Evolutionary conservation across 495 filamentous ascomycete species (phyloP).

Genomic region (Aspergillus sclerotiicarbonarius): DNA sequence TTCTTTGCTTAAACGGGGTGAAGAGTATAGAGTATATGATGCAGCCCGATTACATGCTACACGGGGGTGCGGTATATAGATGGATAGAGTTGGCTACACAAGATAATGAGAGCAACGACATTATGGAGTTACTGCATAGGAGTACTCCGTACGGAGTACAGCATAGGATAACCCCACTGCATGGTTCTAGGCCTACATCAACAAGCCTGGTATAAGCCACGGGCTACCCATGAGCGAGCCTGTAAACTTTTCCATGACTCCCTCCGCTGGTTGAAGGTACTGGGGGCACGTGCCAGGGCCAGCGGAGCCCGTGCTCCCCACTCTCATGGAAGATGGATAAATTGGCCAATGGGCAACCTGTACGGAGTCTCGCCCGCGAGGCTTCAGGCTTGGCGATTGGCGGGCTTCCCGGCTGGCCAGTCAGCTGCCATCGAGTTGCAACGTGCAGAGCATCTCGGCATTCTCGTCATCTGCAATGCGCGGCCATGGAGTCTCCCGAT

Average conservation of each 20-base stretch:
- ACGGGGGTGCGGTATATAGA: slow-evolving; percentile 12
- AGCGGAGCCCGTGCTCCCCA: neutral
- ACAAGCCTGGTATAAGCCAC: no score
- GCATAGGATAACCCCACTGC: no score
- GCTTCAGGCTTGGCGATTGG: no score
- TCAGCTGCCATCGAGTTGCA: slow-evolving; percentile 14
- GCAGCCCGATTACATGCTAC: neutral
- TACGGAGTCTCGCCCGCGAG: no score
- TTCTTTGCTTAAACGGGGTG: slow-evolving; percentile 41
- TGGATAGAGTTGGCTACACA: slow-evolving; percentile 12
- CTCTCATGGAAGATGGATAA: no score
- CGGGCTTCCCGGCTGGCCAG: slow-evolving; percentile 2
- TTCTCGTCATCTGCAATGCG: neutral
- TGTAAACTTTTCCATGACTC: no score
- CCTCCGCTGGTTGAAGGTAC: no score
- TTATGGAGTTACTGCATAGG: slow-evolving; percentile 1
- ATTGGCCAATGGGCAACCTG: no score
- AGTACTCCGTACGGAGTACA: neutral
- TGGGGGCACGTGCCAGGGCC: slow-evolving; percentile 7
- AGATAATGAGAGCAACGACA: slow-evolving; percentile 14
- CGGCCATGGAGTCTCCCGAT: neutral
- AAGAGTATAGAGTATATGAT: neutral
- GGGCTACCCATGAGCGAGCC: no score
- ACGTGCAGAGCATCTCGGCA: slow-evolving; percentile 10
- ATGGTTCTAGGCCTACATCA: no score